Conservation (phyloP, 257 asterid genomes). For the Avicennia marina region DNA sequence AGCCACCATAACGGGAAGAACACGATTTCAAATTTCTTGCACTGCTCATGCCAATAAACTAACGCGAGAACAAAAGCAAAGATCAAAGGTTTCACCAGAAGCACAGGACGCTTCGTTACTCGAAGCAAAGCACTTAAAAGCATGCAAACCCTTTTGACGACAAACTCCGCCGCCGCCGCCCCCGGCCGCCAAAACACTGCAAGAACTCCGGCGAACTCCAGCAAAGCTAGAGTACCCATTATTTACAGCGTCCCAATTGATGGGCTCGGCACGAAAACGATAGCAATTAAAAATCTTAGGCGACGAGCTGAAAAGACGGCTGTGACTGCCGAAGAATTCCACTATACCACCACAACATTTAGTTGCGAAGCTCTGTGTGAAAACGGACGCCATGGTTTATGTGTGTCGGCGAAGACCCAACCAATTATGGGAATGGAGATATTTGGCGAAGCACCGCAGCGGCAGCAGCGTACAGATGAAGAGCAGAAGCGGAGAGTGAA, state of each 20-base stretch:
- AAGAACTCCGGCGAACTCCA: conserved; percentile 19
- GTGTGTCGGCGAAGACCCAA: too few relatives aligned
- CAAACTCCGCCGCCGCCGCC: conserved; percentile 1
- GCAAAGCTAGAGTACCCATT: background rate
- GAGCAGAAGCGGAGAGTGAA: too few relatives aligned
- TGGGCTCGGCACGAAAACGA: conserved; percentile 19
- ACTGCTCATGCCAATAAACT: background rate
- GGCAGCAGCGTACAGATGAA: too few relatives aligned
- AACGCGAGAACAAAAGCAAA: background rate
- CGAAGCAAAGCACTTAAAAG: conserved; percentile 28
- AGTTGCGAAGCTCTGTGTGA: conserved; percentile 11
- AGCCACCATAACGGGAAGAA: background rate
- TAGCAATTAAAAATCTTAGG: conserved; percentile 17
- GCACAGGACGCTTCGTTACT: conserved; percentile 27
- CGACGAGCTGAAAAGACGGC: conserved; percentile 13
- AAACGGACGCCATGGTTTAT: conserved; percentile 20
- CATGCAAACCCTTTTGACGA: conserved; percentile 16
- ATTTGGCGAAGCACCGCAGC: too few relatives aligned
- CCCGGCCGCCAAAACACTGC: conserved; percentile 14
- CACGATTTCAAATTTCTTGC: background rate
- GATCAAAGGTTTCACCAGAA: conserved; percentile 19
- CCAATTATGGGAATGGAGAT: too few relatives aligned
- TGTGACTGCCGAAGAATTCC: conserved; percentile 13
- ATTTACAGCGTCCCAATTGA: conserved; percentile 21
- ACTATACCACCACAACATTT: conserved; percentile 1